These are phyloP conservation scores for Ogataea sp. DNA, from an alignment of 805 yeast genomes.

Conservation along the genomic window DNA sequence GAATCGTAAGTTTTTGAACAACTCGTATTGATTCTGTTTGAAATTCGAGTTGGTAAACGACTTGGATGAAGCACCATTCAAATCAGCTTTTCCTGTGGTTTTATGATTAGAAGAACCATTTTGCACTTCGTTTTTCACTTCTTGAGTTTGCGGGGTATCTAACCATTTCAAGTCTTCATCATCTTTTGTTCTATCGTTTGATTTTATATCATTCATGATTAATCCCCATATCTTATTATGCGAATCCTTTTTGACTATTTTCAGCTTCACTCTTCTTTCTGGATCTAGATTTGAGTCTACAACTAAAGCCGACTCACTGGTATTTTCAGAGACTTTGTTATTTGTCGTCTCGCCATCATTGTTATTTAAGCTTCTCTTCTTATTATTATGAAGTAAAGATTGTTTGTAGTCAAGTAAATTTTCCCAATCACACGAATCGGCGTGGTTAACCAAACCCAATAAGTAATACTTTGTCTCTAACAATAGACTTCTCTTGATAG, in stretches of 20 bases:
- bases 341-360: too few species aligned
- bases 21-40: not conserved
- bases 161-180: constrained; percentile 5
- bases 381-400: too few species aligned
- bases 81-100: too few species aligned
- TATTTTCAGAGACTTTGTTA: constrained; percentile 4
- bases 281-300: too few species aligned
- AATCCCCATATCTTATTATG: constrained; percentile 16
- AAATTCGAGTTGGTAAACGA: constrained; percentile 7
- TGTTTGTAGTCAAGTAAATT: too few species aligned
- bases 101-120: too few species aligned
- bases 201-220: constrained; percentile 14
- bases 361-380: too few species aligned
- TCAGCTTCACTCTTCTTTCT: constrained; percentile 14
- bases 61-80: too few species aligned
- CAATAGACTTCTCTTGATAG: constrained; percentile 35
- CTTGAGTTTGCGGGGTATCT: not conserved
- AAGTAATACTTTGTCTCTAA: constrained; percentile 31
- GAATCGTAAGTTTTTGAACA: constrained; percentile 12
- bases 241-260: constrained; percentile 16
- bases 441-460: constrained; percentile 18
- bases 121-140: not conserved
- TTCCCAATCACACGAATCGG: constrained; percentile 34
- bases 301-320: too few species aligned
- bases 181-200: constrained; percentile 4